Conservation (phyloP, 2,329 filamentous ascomycete species). For the Aspergillus alliaceus region DNA sequence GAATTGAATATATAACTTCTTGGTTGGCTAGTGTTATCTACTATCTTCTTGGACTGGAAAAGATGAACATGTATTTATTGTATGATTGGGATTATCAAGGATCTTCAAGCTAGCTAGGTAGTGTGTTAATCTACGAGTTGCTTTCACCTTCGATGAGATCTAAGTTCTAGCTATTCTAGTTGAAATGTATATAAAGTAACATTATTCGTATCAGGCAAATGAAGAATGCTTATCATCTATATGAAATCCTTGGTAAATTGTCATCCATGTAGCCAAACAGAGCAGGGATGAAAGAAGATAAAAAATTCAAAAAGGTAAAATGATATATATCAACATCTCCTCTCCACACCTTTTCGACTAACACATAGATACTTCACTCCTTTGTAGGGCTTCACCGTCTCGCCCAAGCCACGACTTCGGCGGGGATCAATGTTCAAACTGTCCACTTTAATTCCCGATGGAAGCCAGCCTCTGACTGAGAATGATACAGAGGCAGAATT, state of each 20-base stretch:
- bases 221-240: constrained; percentile 6
- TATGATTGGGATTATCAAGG: neutral
- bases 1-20: neutral
- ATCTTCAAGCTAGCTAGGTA: neutral
- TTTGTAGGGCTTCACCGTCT: constrained; percentile 92
- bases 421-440: constrained; percentile 65
- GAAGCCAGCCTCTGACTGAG: constrained; percentile 62
- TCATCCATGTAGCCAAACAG: neutral
- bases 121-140: neutral
- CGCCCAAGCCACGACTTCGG: constrained; percentile 80
- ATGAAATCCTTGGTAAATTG: constrained; percentile 2
- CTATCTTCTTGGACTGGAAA: neutral
- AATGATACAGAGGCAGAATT: constrained; percentile 71
- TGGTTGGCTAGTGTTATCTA: neutral
- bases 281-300: neutral
- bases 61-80: neutral
- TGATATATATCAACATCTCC: constrained; percentile 24
- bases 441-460: constrained; percentile 64
- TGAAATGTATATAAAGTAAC: constrained; percentile 3
- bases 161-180: neutral
- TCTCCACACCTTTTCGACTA: constrained; percentile 56
- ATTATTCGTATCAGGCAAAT: constrained; percentile 9
- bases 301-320: neutral
- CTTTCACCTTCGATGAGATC: neutral
- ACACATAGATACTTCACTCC: constrained; percentile 95